phyloP scores from a whole-genome alignment of 768 basidiomycete species.

The Tylopilus intermedius region DNA sequence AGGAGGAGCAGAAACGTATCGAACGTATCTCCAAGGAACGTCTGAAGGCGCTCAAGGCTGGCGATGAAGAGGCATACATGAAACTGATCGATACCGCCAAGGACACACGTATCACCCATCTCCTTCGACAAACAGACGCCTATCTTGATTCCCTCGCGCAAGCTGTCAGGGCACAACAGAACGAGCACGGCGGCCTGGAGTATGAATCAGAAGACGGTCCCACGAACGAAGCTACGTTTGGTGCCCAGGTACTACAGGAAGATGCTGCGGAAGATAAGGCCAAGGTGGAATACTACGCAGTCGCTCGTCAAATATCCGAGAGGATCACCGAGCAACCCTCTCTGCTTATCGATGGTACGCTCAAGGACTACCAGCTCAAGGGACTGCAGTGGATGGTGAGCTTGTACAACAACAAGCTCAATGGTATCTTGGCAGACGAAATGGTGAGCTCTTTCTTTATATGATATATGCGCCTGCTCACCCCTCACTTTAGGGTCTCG shows the following conservation, averaged over 20 bases:
- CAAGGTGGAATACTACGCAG: constrained; percentile 94
- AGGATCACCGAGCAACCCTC: constrained; percentile 68
- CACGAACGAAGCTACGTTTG: constrained; percentile 85
- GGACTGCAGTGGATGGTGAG: constrained; percentile 99
- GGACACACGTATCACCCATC: constrained; percentile 96
- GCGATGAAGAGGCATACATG: constrained; percentile 99
- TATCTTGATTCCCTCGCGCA: constrained; percentile 95
- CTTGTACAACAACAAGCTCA: constrained; percentile 92
- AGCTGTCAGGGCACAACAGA: constrained; percentile 90
- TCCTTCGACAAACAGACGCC: constrained; percentile 87
- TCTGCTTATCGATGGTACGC: constrained; percentile 77
- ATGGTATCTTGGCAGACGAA: constrained; percentile 92
- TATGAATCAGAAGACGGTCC: constrained; percentile 66
- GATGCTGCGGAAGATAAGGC: constrained; percentile 58
- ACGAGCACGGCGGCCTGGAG: constrained; percentile 46
- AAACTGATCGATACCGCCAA: constrained; percentile 98
- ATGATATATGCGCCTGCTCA: constrained; percentile 9
- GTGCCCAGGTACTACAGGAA: constrained; percentile 64
- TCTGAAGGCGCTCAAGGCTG: constrained; percentile 93
- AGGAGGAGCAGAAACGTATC: constrained; percentile 96
- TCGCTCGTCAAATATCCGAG: constrained; percentile 90
- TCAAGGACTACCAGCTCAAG: constrained; percentile 94
- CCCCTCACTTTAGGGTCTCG: constrained; percentile 63
- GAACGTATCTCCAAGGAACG: constrained; percentile 96
- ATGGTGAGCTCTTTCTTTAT: constrained; percentile 51